Base-by-base conservation (phyloP, 371 early-diverging fungal species). In the Saksenaea oblongispora region DNA sequence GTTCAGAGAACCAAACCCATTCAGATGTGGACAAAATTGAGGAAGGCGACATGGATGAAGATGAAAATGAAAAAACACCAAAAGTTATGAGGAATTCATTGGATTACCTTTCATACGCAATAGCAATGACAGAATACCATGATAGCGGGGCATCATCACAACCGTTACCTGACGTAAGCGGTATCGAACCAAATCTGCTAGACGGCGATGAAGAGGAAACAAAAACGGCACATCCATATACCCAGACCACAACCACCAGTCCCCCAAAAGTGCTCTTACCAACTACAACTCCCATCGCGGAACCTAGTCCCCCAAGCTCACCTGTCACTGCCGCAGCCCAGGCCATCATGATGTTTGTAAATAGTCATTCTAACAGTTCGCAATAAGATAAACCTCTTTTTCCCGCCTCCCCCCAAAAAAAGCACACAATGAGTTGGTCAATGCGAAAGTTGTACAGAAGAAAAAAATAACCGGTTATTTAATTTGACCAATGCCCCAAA, bases 331-430 rank as follows among this genome's bases (percentile, higher is more conserved):
- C 75, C 42, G 78, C 78, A 51, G 78, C 78, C 13, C 70, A 72
- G 39, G 71, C 75, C 4, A 78, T 78, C 54, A 72, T 78, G 73
- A 74, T 72, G 75, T 72, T 74, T 72, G 70, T 47, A 47, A n/a
- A 47, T 47, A 47, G 51, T 22, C 51, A 47, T 47, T 39, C 39
- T 11, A 39, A 39, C 39, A 47, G 22, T 11, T 47, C 22, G 51
- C 51, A n/a, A 47, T 47, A 47, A 47, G 39, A 39, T 14, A 39
- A n/a, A 14, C 39, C 15, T 39, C 11, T 11, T 39, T n/a, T n/a
- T 22, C 5, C 5, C 51, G 1, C 24, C 51, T 22, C 3, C n/a
- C 47, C 47, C 47, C 42, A 41, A 41, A 41, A n/a, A 41, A 41
- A 41, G 18, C 51, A 22, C 8, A 47, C 51, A 47, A 47, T 22